Evolutionary conservation across 768 basidiomycete genomes (phyloP).

Genomic region (Kwoniella pini): DNA sequence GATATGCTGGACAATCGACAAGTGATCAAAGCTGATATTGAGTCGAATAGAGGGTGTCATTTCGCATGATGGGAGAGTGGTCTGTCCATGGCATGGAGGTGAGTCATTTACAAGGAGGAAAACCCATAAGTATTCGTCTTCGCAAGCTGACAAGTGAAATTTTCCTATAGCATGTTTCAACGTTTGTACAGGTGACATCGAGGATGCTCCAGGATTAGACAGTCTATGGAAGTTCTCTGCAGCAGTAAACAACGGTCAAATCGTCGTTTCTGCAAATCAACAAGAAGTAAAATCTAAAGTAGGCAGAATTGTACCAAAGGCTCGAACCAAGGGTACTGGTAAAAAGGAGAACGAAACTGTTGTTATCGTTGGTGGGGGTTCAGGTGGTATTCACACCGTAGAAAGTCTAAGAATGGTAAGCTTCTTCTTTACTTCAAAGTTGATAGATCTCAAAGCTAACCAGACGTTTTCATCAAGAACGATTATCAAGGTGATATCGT

Average conservation of each 20-base stretch:
- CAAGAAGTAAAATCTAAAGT: slow-evolving; percentile 69
- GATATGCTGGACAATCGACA: not conserved
- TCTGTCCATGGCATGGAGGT: slow-evolving; percentile 92
- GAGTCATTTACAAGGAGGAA: slow-evolving; percentile 25
- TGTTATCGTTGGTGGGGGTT: slow-evolving; percentile 83
- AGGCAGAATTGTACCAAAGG: slow-evolving; percentile 61
- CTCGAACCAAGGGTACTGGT: slow-evolving; percentile 47
- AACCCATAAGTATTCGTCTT: no score
- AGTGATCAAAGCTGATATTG: slow-evolving; percentile 60
- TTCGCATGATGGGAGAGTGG: slow-evolving; percentile 72
- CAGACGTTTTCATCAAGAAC: no score
- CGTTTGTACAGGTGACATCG: slow-evolving; percentile 63
- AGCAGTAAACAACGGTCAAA: slow-evolving; percentile 66
- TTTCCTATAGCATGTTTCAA: slow-evolving; percentile 77
- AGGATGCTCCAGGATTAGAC: slow-evolving; percentile 84
- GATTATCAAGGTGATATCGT: slow-evolving; percentile 77
- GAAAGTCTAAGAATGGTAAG: slow-evolving; percentile 79
- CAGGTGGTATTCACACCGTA: slow-evolving; percentile 72
- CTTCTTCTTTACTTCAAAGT: not conserved
- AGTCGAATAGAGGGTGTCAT: slow-evolving; percentile 65
- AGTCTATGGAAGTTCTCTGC: slow-evolving; percentile 77
- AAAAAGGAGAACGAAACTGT: slow-evolving; percentile 62
- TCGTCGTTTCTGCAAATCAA: slow-evolving; percentile 71
- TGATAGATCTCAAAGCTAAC: no score
- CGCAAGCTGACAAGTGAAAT: no score